phyloP scores from a whole-genome alignment of 768 basidiomycete genomes.

The Suillus weaverae region DNA sequence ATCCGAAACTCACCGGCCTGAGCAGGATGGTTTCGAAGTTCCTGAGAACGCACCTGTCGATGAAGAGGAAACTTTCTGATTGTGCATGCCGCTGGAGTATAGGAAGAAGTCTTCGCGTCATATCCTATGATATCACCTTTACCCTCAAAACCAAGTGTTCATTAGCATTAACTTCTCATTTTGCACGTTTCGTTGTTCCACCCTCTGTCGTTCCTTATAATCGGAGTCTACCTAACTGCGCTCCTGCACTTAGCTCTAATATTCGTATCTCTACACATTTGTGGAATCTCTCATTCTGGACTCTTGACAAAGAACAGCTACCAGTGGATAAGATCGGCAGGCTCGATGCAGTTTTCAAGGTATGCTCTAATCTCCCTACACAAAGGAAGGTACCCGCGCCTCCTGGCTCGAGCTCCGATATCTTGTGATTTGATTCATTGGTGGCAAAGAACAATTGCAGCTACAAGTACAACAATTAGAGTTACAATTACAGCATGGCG shows the following conservation, averaged over 20 bases:
- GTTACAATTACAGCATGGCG: background rate
- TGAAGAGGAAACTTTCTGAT: constrained; percentile 80
- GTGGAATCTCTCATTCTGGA: constrained; percentile 7
- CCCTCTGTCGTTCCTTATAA: constrained; percentile 15
- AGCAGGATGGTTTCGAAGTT: constrained; percentile 90
- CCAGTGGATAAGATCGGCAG: too few species aligned
- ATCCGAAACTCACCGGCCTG: constrained; percentile 7
- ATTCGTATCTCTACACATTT: constrained; percentile 29
- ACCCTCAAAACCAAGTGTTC: constrained; percentile 19
- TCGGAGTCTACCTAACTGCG: constrained; percentile 18
- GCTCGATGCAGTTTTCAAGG: background rate
- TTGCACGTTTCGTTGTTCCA: background rate
- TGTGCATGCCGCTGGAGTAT: constrained; percentile 17
- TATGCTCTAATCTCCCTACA: background rate
- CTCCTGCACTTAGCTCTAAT: constrained; percentile 26
- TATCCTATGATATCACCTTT: constrained; percentile 10
- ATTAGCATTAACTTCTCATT: constrained; percentile 8
- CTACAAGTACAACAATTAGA: background rate
- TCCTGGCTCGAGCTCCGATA: background rate
- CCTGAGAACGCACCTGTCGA: constrained; percentile 64
- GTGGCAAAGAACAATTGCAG: background rate
- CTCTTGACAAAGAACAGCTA: background rate
- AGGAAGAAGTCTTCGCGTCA: constrained; percentile 13
- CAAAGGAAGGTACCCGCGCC: background rate
- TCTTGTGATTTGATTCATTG: background rate